Evolutionary conservation across 2,329 filamentous ascomycete genomes (phyloP), one percentile per base, ranked within the genome.

Genomic region (Cercospora nicotianae): DNA sequence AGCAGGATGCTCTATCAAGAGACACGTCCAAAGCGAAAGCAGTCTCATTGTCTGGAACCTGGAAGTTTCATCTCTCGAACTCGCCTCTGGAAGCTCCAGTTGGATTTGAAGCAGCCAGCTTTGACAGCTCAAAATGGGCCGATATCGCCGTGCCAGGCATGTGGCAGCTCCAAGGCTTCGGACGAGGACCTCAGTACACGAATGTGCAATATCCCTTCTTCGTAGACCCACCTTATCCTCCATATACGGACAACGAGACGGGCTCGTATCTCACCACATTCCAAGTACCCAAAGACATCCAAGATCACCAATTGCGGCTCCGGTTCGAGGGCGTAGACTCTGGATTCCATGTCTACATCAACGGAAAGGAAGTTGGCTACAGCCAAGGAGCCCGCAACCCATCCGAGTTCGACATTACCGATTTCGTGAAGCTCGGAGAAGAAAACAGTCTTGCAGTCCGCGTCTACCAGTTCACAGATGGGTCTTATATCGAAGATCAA

Each of bases 261-360:
- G 89, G 89, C 6, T 86, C 84, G 0, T 91, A 91, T 74, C 80
- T 84, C 13, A 84, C 84, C 9, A 79, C 77, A 3, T 90, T 91
- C 72, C 72, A 79, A 1, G 80, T 90, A 3, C 87, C 87, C 0
- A 65, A 77, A 2, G 76, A 69, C 8, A 67, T 79, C 80, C 79
- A 80, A n/a, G 80, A 79, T 9, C 75, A 79, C 53, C 88, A 91
- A 71, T 78, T 91, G 18, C 82, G 89, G 16, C 79, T 92, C 23
- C 82, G 90, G 10, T 92, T 91, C 68, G 90, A 92, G 64, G 90
- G 90, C 1, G 89, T 92, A 0, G 90, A 92, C 72, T 89, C 87
- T 72, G 87, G 89, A 0, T 92, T 89, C 72, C 89, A 91, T 76
- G 79, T 91, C 10, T 91, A 86, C 84, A 79, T 92, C 6, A 92